Evolutionary conservation across 2,329 filamentous ascomycete genomes (phyloP).

Genomic region (Ophiosphaerella herpotricha): DNA sequence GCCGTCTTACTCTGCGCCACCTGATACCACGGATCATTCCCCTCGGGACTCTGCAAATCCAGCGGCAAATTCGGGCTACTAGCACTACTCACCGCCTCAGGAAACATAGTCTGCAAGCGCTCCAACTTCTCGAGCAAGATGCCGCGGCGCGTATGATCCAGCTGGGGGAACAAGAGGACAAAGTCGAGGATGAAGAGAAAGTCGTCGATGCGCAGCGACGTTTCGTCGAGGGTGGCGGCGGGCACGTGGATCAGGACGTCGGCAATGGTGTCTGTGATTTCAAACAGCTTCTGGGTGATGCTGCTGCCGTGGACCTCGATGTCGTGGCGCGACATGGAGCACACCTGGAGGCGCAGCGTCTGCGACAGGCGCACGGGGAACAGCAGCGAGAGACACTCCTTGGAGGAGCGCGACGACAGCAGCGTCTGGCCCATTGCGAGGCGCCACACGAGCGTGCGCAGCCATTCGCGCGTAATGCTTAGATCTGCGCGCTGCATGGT

Average conservation of each 20-base stretch:
- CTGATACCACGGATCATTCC: constrained; percentile 41
- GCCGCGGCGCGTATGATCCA: constrained; percentile 53
- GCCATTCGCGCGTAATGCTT: constrained; percentile 57
- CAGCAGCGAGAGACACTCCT: constrained; percentile 49
- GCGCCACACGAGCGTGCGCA: constrained; percentile 55
- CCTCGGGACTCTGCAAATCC: constrained; percentile 31
- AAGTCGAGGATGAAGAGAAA: constrained; percentile 59
- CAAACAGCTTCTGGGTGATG: constrained; percentile 64
- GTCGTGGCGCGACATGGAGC: constrained; percentile 50
- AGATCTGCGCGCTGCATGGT: constrained; percentile 56
- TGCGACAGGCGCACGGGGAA: constrained; percentile 53
- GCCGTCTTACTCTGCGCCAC: constrained; percentile 42
- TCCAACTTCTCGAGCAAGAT: constrained; percentile 52
- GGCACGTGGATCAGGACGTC: constrained; percentile 61
- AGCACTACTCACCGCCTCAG: constrained; percentile 38
- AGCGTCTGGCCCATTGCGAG: constrained; percentile 56
- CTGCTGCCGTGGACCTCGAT: constrained; percentile 62
- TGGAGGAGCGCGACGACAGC: constrained; percentile 46
- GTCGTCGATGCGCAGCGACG: constrained; percentile 57
- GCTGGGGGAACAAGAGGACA: constrained; percentile 55
- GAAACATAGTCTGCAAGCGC: constrained; percentile 42
- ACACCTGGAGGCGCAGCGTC: constrained; percentile 50
- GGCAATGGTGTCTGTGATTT: constrained; percentile 64
- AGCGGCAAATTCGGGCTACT: constrained; percentile 39
- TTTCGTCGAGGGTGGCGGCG: constrained; percentile 52